phyloP scores from a whole-genome alignment of 2,329 filamentous ascomycete species.

The Xylariaceae sp. region DNA sequence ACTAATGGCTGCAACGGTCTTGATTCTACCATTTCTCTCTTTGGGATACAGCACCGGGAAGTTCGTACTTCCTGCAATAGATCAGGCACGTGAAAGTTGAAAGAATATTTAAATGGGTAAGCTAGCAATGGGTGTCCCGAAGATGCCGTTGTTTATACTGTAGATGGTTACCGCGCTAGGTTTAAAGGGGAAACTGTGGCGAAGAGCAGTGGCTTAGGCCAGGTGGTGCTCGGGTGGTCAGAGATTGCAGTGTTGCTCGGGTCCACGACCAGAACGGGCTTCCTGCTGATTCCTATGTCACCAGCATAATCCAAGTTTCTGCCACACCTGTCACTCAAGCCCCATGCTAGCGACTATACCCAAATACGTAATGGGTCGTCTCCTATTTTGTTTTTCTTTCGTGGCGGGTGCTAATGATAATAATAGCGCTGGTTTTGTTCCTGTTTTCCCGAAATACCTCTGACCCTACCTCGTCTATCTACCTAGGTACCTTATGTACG shows the following conservation, averaged over 20 bases:
- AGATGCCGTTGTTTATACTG: conserved; percentile 13
- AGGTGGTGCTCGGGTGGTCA: not conserved
- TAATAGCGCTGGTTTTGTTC: conserved; percentile 8
- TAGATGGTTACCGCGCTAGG: not conserved
- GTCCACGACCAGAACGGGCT: not conserved
- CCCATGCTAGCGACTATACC: conserved; percentile 12
- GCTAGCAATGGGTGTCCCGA: conserved; percentile 7
- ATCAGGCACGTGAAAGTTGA: conserved; percentile 1
- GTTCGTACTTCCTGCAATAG: not conserved
- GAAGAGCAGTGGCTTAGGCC: not conserved
- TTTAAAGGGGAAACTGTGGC: not conserved
- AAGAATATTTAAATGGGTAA: too few species aligned
- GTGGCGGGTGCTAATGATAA: conserved; percentile 18
- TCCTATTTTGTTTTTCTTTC: not conserved
- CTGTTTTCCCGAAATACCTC: conserved; percentile 26
- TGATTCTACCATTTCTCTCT: conserved; percentile 1
- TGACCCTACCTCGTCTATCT: not conserved
- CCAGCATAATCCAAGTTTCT: conserved; percentile 1
- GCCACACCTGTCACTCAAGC: conserved; percentile 7
- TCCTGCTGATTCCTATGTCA: too few species aligned
- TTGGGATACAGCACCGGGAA: conserved; percentile 5
- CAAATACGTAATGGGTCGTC: conserved; percentile 13
- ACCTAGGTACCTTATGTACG: not conserved
- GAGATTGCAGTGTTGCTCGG: not conserved
- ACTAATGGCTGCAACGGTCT: not conserved